Base-by-base conservation (phyloP, 306 rosid genomes). In the Styphnolobium japonicum region DNA sequence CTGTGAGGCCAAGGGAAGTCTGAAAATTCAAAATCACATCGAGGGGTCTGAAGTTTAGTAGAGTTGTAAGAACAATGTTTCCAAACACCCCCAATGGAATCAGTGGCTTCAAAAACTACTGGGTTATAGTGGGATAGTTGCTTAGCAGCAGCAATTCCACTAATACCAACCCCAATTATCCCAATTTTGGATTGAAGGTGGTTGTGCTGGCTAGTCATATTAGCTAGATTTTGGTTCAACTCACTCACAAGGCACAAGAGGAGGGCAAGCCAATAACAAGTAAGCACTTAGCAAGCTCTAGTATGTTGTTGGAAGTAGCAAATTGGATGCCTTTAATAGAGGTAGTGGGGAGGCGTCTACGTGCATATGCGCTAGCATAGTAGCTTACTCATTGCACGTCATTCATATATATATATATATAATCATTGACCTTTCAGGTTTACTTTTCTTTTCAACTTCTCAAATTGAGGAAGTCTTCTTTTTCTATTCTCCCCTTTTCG, bases 31-130 rank as follows among this genome's bases (percentile, higher is more conserved):
- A 67, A 91, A 66, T 91, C 88, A 21, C 86, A 76, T 0, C 96
- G 86, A 51, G 87, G 88, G 37, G 93, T 85, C 53, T 91, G 96
- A 61, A 91, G 96, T 19, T 81, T 87, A 5, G 96, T 89, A 3
- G 86, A 88, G 0, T 10, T 21, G 53, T 70, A 91, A 27, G 89
- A 75, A 45, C 96, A 89, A 53, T 91, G 96, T 23, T 76, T 91
- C 96, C 96, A 89, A 61, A 91, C 93, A 5, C 96, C 96, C 1
- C 96, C 96, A 4, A 91, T 84, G 0, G 80, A 86, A 70, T 75
- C 83, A 5, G 80, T 80, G 34, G 93, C 88, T 77, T 91, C 93
- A 43, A 91, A 91, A 1, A 91, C 89, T 3, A 87, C 6, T 0
- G 93, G 96, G 25, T 18, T 70, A 55, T 87, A 80, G 21, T 78